These are phyloP conservation scores for Elsinoe necatrix DNA, from an alignment of 2,329 filamentous ascomycete genomes.

Conservation along the genomic window DNA sequence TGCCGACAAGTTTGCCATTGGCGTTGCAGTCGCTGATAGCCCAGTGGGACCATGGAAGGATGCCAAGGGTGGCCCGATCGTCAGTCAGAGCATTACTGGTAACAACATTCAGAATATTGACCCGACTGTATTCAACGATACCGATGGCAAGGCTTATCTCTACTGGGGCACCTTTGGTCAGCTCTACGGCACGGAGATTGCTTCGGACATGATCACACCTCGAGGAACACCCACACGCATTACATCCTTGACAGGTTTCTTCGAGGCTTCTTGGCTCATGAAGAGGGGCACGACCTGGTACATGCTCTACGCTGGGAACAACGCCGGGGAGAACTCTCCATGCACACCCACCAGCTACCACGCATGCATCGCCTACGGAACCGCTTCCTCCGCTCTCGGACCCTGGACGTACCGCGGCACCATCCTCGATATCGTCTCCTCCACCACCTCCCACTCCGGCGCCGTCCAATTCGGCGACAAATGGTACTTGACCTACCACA, in stretches of 20 bases:
- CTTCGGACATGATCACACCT: conserved; percentile 14
- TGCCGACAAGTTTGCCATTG: conserved; percentile 14
- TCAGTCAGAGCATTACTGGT: conserved; percentile 8
- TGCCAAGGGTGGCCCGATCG: conserved; percentile 14
- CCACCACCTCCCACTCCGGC: conserved; percentile 14
- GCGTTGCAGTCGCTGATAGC: conserved; percentile 13
- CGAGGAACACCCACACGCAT: conserved; percentile 9
- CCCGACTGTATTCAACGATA: conserved; percentile 14
- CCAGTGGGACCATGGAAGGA: conserved; percentile 16
- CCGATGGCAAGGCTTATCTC: conserved; percentile 14
- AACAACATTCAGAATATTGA: conserved; percentile 16
- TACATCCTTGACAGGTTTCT: conserved; percentile 13
- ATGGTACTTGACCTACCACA: conserved; percentile 16
- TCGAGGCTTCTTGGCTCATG: conserved; percentile 13
- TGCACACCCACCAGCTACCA: conserved; percentile 12
- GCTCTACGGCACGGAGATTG: conserved; percentile 14
- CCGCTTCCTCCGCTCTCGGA: conserved; percentile 9
- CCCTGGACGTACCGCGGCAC: conserved; percentile 17
- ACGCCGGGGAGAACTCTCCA: background rate
- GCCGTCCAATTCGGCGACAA: conserved; percentile 15
- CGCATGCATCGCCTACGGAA: conserved; percentile 15
- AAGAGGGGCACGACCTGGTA: conserved; percentile 13
- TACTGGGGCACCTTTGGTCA: conserved; percentile 14
- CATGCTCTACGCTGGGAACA: conserved; percentile 14
- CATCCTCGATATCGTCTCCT: conserved; percentile 14